These are phyloP conservation scores for Aspergillus pseudoterreus DNA, from an alignment of 2,329 filamentous ascomycete genomes.

Conservation along the genomic window DNA sequence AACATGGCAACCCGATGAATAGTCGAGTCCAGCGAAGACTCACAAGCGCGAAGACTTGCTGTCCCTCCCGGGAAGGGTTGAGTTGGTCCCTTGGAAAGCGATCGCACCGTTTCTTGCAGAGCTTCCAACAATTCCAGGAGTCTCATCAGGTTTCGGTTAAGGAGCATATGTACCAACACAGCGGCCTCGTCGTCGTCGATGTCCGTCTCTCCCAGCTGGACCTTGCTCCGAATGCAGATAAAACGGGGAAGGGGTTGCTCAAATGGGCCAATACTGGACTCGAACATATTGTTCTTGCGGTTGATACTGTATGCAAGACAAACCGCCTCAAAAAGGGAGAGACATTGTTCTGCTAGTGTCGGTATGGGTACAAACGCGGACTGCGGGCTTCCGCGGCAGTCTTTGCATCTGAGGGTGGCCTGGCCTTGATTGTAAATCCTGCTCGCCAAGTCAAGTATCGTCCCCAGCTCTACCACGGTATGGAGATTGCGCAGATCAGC, in stretches of 20 bases:
- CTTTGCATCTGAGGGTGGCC: slow-evolving; percentile 19
- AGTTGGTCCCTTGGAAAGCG: slow-evolving; percentile 10
- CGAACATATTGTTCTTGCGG: slow-evolving; percentile 20
- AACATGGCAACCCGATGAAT: slow-evolving; percentile 20
- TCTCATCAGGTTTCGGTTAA: slow-evolving; percentile 18
- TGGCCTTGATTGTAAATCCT: slow-evolving; percentile 21
- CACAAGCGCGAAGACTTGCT: slow-evolving; percentile 13
- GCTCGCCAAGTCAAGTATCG: slow-evolving; percentile 19
- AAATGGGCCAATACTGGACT: slow-evolving; percentile 17
- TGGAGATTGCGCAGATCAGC: slow-evolving; percentile 21
- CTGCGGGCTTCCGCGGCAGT: slow-evolving; percentile 17
- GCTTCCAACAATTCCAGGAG: slow-evolving; percentile 21
- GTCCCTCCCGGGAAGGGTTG: slow-evolving; percentile 9
- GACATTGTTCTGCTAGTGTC: slow-evolving; percentile 33
- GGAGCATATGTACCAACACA: slow-evolving; percentile 21
- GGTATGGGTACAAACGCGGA: slow-evolving; percentile 36
- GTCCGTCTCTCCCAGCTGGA: slow-evolving; percentile 23
- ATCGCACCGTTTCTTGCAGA: slow-evolving; percentile 12
- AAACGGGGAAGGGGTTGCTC: slow-evolving; percentile 19
- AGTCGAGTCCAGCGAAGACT: slow-evolving; percentile 19
- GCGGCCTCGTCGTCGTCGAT: slow-evolving; percentile 22
- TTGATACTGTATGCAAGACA: slow-evolving; percentile 24
- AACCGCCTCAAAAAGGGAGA: slow-evolving; percentile 23
- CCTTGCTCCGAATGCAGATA: slow-evolving; percentile 25
- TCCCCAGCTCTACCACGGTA: slow-evolving; percentile 25